Conservation (phyloP, 2,329 filamentous ascomycete species). For the Exophiala oligosperma region DNA sequence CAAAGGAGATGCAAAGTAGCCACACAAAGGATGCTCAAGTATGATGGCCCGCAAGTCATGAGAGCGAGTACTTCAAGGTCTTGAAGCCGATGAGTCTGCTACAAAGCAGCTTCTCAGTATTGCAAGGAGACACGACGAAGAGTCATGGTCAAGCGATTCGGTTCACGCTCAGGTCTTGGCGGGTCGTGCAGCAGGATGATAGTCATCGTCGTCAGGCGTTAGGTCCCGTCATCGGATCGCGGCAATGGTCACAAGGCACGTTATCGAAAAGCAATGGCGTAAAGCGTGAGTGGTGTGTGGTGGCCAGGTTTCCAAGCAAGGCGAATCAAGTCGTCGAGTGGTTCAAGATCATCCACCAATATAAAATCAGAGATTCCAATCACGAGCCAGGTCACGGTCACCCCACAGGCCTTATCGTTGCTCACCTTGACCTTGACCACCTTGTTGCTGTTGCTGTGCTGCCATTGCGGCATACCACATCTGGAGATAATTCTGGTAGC, state of each 20-base stretch:
- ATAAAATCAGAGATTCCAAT: constrained; percentile 17
- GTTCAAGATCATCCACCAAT: constrained; percentile 19
- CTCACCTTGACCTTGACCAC: constrained; percentile 32
- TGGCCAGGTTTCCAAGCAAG: constrained; percentile 7
- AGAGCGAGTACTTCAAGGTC: background rate
- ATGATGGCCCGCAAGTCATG: background rate
- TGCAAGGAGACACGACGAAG: background rate
- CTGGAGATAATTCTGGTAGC: constrained; percentile 76
- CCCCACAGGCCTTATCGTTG: constrained; percentile 30
- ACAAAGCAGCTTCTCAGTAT: background rate
- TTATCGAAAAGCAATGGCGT: constrained; percentile 5
- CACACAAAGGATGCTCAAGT: background rate
- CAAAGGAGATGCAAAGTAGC: background rate
- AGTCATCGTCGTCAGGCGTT: background rate
- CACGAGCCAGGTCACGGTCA: constrained; percentile 27
- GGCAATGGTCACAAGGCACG: constrained; percentile 17
- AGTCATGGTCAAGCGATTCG: background rate
- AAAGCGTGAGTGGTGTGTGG: background rate
- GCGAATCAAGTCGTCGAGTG: constrained; percentile 20
- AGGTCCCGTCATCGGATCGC: background rate
- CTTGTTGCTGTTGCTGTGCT: constrained; percentile 49
- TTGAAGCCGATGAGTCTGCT: background rate
- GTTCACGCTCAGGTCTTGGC: background rate
- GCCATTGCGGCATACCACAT: constrained; percentile 76
- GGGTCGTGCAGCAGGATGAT: background rate